These are phyloP conservation scores for Bipolaris cookei DNA, from an alignment of 2,329 filamentous ascomycete genomes.

Conservation along the genomic window DNA sequence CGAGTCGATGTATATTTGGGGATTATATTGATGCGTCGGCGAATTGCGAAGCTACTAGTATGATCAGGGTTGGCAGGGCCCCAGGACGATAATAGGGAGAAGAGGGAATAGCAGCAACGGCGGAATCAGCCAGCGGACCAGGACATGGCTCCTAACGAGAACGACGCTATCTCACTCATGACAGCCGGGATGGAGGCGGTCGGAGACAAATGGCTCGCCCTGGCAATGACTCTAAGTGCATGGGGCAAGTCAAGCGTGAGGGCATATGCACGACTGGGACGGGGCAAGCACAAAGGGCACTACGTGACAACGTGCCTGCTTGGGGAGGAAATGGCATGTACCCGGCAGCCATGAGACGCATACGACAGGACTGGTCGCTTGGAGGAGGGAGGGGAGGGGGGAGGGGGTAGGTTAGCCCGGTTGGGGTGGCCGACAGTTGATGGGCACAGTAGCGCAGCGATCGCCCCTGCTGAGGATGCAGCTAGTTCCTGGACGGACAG, in stretches of 20 bases:
- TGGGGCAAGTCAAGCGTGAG: slow-evolving; percentile 36
- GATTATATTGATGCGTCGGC: slow-evolving; percentile 32
- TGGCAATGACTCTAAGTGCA: slow-evolving; percentile 20
- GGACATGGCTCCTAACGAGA: slow-evolving; percentile 29
- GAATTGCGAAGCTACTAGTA: slow-evolving; percentile 36
- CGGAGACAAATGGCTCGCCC: slow-evolving; percentile 31
- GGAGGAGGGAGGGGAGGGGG: slow-evolving; percentile 13
- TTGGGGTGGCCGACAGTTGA: slow-evolving; percentile 36
- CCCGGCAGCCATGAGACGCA: slow-evolving; percentile 39
- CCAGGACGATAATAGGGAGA: slow-evolving; percentile 36
- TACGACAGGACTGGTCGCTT: slow-evolving; percentile 28
- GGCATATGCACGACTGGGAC: slow-evolving; percentile 36
- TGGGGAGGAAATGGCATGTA: slow-evolving; percentile 32
- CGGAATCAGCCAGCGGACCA: slow-evolving; percentile 41
- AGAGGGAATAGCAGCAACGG: slow-evolving; percentile 30
- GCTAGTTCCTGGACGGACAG: slow-evolving; percentile 29
- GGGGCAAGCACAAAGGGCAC: slow-evolving; percentile 26
- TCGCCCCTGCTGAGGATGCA: slow-evolving; percentile 35
- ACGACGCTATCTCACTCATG: slow-evolving; percentile 30
- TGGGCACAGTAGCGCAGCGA: slow-evolving; percentile 38
- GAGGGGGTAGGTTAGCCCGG: slow-evolving; percentile 27
- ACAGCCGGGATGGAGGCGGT: slow-evolving; percentile 24
- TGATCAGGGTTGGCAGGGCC: slow-evolving; percentile 31
- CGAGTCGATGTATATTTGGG: slow-evolving; percentile 27
- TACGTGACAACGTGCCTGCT: slow-evolving; percentile 26